A percentile compares a stretch with the other conserved stretches of the same genome.
Conservation (phyloP, 1,139 yeast species). For the Starmera stellimalicola region DNA sequence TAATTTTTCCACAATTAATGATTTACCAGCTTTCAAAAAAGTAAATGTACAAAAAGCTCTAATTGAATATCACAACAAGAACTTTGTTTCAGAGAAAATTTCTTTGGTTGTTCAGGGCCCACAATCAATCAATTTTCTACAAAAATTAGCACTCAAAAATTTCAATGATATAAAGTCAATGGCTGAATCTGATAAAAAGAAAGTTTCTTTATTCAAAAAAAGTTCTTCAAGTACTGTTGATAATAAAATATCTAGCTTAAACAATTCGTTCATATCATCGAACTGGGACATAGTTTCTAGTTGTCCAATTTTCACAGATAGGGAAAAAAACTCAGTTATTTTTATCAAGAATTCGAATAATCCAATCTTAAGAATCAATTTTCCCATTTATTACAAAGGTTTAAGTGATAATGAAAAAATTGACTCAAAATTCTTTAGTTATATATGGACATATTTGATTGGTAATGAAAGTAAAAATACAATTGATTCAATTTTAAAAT, state of each 20-base stretch:
- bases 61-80: slow-evolving; percentile 37
- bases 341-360: slow-evolving; percentile 21
- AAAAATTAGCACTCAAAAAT: slow-evolving; percentile 35
- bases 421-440: slow-evolving; percentile 22
- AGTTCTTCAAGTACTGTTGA: not conserved
- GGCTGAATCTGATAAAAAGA: slow-evolving; percentile 4
- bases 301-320: slow-evolving; percentile 15
- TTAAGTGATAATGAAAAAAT: slow-evolving; percentile 8
- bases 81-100: slow-evolving; percentile 49
- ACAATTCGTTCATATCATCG: slow-evolving; percentile 10
- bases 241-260: slow-evolving; percentile 1
- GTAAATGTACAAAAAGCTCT: slow-evolving; percentile 45
- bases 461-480: slow-evolving; percentile 55
- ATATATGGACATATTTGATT: slow-evolving; percentile 45
- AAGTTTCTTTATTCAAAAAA: slow-evolving; percentile 3
- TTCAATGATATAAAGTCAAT: slow-evolving; percentile 26
- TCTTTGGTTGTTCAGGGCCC: slow-evolving; percentile 53
- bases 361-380: slow-evolving; percentile 27
- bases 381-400: slow-evolving; percentile 25
- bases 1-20: slow-evolving; percentile 48
- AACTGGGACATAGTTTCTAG: slow-evolving; percentile 9
- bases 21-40: slow-evolving; percentile 35
- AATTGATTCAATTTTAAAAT: slow-evolving; percentile 25
- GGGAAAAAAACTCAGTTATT: slow-evolving; percentile 15
- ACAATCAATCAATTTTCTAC: slow-evolving; percentile 47